phyloP scores from a whole-genome alignment of 345 rosid species.

The Sisymbrium altissimum region DNA sequence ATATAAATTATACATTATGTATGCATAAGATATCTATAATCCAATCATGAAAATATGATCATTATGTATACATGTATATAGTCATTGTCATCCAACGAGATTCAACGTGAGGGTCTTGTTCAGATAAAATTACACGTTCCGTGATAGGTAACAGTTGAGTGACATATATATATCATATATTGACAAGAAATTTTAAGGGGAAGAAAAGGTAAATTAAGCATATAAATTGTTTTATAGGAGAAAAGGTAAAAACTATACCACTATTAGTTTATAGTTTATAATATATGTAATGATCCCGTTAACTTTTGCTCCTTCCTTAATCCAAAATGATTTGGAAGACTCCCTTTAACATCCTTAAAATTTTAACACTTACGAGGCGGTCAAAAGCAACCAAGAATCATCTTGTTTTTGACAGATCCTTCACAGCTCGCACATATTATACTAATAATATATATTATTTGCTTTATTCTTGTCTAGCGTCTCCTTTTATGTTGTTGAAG shows the following conservation, averaged over 20 bases:
- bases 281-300: background rate
- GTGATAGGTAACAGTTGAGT: background rate
- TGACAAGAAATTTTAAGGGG: background rate
- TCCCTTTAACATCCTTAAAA: conserved; percentile 19
- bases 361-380: conserved; percentile 25
- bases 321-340: conserved; percentile 23
- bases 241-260: background rate
- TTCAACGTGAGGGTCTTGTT: conserved; percentile 23
- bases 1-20: background rate
- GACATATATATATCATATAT: background rate
- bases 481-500: conserved; percentile 7
- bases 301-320: conserved; percentile 19
- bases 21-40: background rate
- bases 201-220: background rate
- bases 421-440: background rate
- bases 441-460: background rate
- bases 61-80: conserved; percentile 2
- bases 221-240: background rate
- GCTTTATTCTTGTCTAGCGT: conserved; percentile 16
- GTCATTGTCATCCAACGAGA: conserved; percentile 23
- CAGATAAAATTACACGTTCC: background rate
- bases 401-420: conserved; percentile 16
- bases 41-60: background rate
- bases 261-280: background rate
- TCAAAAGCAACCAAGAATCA: conserved; percentile 29